Conservation (phyloP, 805 yeast species). For the Torulaspora franciscae region DNA sequence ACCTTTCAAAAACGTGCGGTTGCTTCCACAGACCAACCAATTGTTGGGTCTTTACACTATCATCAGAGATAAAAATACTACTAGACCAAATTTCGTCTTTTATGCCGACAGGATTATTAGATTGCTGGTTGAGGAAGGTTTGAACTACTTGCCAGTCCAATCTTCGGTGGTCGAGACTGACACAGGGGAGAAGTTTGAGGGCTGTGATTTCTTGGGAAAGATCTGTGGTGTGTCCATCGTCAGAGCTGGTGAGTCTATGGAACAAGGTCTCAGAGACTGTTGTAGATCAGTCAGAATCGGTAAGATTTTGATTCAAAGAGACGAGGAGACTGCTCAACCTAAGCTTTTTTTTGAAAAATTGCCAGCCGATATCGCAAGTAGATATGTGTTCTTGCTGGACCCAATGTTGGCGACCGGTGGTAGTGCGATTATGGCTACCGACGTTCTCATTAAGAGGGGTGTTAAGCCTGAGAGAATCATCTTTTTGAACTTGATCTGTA, state of each 20-base stretch:
- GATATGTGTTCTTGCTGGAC: conserved; percentile 87
- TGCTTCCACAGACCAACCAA: conserved; percentile 87
- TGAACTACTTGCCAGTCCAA: conserved; percentile 89
- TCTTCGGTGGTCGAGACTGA: conserved; percentile 66
- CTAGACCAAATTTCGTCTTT: conserved; percentile 89
- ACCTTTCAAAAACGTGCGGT: conserved; percentile 48
- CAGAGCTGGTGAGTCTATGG: conserved; percentile 99
- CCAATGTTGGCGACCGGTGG: conserved; percentile 99
- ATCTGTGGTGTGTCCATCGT: conserved; percentile 98
- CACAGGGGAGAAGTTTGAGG: conserved; percentile 64
- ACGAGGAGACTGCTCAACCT: conserved; percentile 94
- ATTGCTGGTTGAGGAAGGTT: conserved; percentile 88
- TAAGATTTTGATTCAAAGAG: conserved; percentile 93
- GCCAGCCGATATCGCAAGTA: conserved; percentile 83
- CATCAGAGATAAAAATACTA: conserved; percentile 75
- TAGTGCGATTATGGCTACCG: conserved; percentile 94
- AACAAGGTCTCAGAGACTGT: conserved; percentile 95
- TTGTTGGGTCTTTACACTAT: conserved; percentile 81
- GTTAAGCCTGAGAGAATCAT: conserved; percentile 82
- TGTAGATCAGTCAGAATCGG: conserved; percentile 96
- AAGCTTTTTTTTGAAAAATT: conserved; percentile 88
- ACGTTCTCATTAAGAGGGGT: conserved; percentile 80
- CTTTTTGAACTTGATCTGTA: conserved; percentile 85
- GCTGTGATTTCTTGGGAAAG: conserved; percentile 80
- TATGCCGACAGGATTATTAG: conserved; percentile 94